These are phyloP conservation scores for Durio zibethinus DNA, from an alignment of 345 rosid species.

Conservation along the genomic window DNA sequence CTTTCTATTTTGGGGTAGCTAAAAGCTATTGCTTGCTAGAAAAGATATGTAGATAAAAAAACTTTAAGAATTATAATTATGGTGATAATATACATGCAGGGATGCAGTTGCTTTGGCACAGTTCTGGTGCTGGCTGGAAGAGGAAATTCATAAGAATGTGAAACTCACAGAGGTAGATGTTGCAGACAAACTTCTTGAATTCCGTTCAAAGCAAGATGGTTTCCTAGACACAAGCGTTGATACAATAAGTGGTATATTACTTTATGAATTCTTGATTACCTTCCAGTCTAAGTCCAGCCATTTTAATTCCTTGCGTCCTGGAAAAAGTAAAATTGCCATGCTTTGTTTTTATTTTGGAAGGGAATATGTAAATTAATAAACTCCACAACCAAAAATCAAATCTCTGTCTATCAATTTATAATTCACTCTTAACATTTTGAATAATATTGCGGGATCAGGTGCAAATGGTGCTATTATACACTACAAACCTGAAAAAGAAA, in stretches of 20 bases:
- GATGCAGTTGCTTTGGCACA: constrained; percentile 94
- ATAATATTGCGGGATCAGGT: constrained; percentile 68
- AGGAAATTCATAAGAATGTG: constrained; percentile 54
- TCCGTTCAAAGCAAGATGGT: constrained; percentile 77
- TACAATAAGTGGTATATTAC: constrained; percentile 79
- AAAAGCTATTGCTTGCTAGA: neutral
- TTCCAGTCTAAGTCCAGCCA: neutral
- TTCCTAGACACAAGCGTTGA: constrained; percentile 94
- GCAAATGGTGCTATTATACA: constrained; percentile 96
- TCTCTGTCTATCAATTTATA: neutral
- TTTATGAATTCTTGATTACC: constrained; percentile 17
- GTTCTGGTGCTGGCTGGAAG: constrained; percentile 94
- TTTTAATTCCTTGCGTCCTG: neutral
- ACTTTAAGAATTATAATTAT: constrained; percentile 2
- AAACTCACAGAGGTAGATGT: constrained; percentile 86
- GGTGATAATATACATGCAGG: constrained; percentile 39
- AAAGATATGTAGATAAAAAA: neutral
- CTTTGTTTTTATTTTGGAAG: neutral
- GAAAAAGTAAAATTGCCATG: neutral
- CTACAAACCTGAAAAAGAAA: constrained; percentile 80
- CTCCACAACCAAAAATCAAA: neutral
- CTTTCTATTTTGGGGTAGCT: neutral
- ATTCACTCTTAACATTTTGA: constrained; percentile 13
- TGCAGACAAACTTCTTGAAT: constrained; percentile 77
- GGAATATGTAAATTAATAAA: neutral